Conservation (phyloP, 73 alveolate species). For the Paraurostyla sp. region DNA sequence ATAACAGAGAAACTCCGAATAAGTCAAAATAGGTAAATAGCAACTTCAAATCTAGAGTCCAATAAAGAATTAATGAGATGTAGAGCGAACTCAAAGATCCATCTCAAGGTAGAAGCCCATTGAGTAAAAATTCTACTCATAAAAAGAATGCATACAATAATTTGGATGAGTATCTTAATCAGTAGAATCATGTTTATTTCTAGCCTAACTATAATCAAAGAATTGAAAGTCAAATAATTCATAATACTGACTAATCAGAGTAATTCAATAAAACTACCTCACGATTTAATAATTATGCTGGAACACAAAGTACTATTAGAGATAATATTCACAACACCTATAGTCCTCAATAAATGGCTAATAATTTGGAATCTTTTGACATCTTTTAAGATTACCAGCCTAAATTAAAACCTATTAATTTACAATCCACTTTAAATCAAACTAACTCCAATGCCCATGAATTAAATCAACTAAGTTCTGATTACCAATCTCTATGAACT, state of each 20-base stretch:
- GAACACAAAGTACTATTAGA: neutral
- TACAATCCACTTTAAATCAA: too few species aligned
- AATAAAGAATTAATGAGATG: slow-evolving; percentile 25
- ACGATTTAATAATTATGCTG: slow-evolving; percentile 27
- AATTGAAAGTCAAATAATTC: neutral
- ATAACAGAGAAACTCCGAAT: neutral
- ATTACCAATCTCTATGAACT: too few species aligned
- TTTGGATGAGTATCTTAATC: slow-evolving; percentile 23
- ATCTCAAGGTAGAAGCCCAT: neutral
- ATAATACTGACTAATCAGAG: neutral
- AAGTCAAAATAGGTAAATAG: neutral
- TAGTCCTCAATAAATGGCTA: neutral
- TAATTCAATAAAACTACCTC: slow-evolving; percentile 50
- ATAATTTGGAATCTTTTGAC: slow-evolving; percentile 22
- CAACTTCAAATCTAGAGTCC: neutral
- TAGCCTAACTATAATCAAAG: neutral
- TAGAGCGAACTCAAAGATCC: slow-evolving; percentile 21
- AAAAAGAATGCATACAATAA: neutral
- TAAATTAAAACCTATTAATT: neutral
- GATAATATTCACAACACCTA: neutral
- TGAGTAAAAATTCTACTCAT: neutral
- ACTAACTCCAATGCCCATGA: too few species aligned
- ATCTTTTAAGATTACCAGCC: neutral
- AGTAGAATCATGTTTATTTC: neutral
- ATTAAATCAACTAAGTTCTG: too few species aligned